Evolutionary conservation across 176 grass and related monocot species (phyloP), one percentile per base, ranked within the genome.

Genomic region (Raddia guianensis): DNA sequence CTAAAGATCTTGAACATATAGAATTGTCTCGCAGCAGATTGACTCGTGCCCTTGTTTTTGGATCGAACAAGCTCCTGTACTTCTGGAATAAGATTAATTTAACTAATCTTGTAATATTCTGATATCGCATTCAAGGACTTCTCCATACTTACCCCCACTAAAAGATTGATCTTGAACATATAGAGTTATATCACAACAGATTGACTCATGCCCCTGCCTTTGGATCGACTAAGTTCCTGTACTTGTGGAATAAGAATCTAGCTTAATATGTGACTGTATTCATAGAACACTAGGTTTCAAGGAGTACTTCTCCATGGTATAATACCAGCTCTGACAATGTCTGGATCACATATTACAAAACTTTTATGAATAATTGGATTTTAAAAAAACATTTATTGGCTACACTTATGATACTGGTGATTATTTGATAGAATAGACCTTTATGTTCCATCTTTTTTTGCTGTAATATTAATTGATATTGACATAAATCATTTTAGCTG

Each of bases 91-190:
- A 44, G 55, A 27, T 27, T 27, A 81, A 45, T 80, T 32, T 72
- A 46, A 12, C 2, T 78, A 27, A 51, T 80, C 44, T 44, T 83
- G 67, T 73, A 73, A 83, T 42, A 73, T 88, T 49, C 12, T 73
- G 51, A 47, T 66, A 66, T 49, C 14, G 43, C 13, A 49, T 42
- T 3, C 19, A 57, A 78, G 18, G 59, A 51, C 15, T 49, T 76
- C 0, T 27, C 8, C 15, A 21, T 50, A 74, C 5, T 60, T 61
- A 18, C 9, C 50, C 45, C 3, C 21, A 55, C 71, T 75, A 74
- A 81, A 81, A 73, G 63, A 61, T 67, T 27, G 13, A 43, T 45
- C 66, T 52, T 66, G 16, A 73, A 66, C 27, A 52, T 73, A 66
- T 15, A 1, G 49, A 52, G 52, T 44, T 83, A 6, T 43, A 79